Percentiles rank a stretch among this genome's conserved stretches.
Evolutionary conservation across 1,284 basidiomycete species (phyloP).

Genomic region (Psilocybe mexicana): DNA sequence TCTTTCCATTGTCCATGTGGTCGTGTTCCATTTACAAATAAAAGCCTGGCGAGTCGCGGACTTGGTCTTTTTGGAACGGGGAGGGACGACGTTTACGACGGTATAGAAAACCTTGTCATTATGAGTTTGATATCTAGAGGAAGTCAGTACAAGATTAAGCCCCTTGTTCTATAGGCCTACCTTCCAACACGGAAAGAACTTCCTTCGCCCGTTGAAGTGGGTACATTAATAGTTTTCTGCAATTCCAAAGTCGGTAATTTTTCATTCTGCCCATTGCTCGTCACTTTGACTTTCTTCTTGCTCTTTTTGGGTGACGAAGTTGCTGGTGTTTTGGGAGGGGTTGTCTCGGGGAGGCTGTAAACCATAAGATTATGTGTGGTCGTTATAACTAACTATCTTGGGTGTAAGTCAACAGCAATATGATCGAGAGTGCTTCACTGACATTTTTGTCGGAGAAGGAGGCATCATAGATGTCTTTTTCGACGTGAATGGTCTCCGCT

Average conservation of each 20-base stretch:
- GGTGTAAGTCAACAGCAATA: constrained; percentile 5
- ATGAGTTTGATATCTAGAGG: constrained; percentile 59
- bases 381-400: constrained; percentile 57
- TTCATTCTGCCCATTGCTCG: constrained; percentile 15
- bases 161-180: constrained; percentile 35
- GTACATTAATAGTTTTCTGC: constrained; percentile 54
- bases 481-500: constrained; percentile 49
- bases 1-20: constrained; percentile 58
- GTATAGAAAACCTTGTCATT: constrained; percentile 64
- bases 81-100: constrained; percentile 70
- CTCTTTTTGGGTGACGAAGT: constrained; percentile 35
- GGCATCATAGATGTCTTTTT: constrained; percentile 77
- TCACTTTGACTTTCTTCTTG: constrained; percentile 47
- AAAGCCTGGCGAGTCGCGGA: constrained; percentile 57
- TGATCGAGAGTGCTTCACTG: constrained; percentile 22
- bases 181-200: constrained; percentile 77
- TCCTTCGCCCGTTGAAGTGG: constrained; percentile 49
- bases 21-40: constrained; percentile 64
- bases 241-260: constrained; percentile 41
- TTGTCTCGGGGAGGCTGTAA: constrained; percentile 45
- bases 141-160: background rate
- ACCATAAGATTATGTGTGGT: constrained; percentile 64
- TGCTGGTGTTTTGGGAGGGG: constrained; percentile 9
- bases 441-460: constrained; percentile 53
- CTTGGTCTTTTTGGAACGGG: constrained; percentile 55